Conservation (phyloP, 495 filamentous ascomycete genomes). For the Immersiella caudata region DNA sequence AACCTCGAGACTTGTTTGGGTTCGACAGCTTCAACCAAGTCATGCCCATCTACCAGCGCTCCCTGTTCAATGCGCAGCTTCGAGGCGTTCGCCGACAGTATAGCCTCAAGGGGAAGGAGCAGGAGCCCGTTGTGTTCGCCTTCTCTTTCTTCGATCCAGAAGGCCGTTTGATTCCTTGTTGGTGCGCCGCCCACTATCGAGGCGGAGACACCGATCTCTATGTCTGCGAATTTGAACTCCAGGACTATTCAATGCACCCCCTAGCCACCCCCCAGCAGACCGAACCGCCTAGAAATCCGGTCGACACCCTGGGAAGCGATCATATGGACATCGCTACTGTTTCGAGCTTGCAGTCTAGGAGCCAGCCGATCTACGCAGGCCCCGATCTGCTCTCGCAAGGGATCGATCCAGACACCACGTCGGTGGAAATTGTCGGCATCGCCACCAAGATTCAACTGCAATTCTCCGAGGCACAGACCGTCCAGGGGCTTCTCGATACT, state of each 20-base stretch:
- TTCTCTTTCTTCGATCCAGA: conserved; percentile 30
- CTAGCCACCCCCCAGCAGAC: conserved; percentile 9
- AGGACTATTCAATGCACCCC: conserved; percentile 30
- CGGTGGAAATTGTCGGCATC: conserved; percentile 28
- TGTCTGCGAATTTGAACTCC: conserved; percentile 35
- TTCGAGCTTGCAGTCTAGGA: conserved; percentile 29
- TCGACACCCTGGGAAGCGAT: conserved; percentile 31
- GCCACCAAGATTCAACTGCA: conserved; percentile 32
- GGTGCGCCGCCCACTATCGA: conserved; percentile 34
- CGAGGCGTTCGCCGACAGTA: conserved; percentile 18
- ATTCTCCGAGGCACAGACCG: conserved; percentile 20
- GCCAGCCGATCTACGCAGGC: conserved; percentile 24
- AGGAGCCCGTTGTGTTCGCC: conserved; percentile 31
- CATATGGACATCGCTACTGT: conserved; percentile 31
- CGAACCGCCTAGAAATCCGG: conserved; percentile 13
- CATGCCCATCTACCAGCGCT: conserved; percentile 29
- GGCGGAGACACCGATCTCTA: conserved; percentile 26
- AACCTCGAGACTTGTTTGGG: conserved; percentile 23
- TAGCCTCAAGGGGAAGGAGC: conserved; percentile 17
- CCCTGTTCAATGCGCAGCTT: conserved; percentile 27
- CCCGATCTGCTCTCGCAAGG: conserved; percentile 6
- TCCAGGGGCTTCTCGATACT: conserved; percentile 26
- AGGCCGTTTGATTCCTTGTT: conserved; percentile 28
- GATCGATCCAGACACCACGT: conserved; percentile 18
- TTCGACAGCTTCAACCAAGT: conserved; percentile 28